Percentiles rank a stretch among this genome's conserved stretches.
These are phyloP conservation scores for Exserohilum turcica DNA, from an alignment of 2,329 filamentous ascomycete species.

Conservation along the genomic window DNA sequence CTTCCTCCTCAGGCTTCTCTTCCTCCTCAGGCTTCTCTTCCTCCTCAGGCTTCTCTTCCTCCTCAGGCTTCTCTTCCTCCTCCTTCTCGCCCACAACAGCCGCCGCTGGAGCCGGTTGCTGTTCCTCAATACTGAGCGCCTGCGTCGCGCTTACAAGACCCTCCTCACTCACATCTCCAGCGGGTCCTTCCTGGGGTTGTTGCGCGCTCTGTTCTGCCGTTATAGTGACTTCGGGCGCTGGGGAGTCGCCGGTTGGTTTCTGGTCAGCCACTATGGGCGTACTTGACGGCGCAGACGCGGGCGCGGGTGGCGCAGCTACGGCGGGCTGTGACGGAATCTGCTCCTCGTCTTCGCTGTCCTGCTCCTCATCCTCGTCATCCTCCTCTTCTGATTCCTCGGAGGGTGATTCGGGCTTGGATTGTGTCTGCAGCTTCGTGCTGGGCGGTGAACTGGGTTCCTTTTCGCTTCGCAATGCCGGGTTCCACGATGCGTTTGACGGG, in stretches of 20 bases:
- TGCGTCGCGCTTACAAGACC: conserved; percentile 22
- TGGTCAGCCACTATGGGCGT: conserved; percentile 11
- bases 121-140: conserved; percentile 20
- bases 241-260: conserved; percentile 4
- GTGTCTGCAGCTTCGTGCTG: conserved; percentile 14
- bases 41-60: conserved; percentile 48
- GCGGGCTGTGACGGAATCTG: conserved; percentile 8
- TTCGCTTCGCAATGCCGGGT: conserved; percentile 60
- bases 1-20: conserved; percentile 26
- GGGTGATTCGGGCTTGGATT: conserved; percentile 18
- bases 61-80: conserved; percentile 20
- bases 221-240: conserved; percentile 37
- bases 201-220: conserved; percentile 37
- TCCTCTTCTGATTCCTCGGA: conserved; percentile 28
- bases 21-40: conserved; percentile 26
- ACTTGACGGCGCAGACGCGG: conserved; percentile 8
- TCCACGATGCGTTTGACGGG: conserved; percentile 53
- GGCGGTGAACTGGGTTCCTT: conserved; percentile 20
- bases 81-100: conserved; percentile 17
- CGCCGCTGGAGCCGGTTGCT: background rate
- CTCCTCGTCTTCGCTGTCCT: conserved; percentile 17
- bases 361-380: conserved; percentile 17
- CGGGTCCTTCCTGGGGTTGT: conserved; percentile 10
- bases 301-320: conserved; percentile 4
- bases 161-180: conserved; percentile 16